Evolutionary conservation across 345 rosid species (phyloP).

Genomic region (Sisymbrium altissimum): DNA sequence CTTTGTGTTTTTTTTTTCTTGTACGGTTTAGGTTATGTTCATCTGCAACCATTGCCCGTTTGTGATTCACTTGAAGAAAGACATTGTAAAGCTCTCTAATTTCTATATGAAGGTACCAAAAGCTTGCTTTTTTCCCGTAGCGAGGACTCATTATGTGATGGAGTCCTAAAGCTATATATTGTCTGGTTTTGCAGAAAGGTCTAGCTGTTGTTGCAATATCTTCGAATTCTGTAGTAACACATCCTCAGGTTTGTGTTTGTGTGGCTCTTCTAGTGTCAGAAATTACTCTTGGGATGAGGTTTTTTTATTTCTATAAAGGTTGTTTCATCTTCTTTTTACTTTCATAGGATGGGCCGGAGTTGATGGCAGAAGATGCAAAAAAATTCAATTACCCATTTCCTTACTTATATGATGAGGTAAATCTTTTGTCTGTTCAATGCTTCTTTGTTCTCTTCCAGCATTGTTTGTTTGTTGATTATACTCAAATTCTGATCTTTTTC

Average conservation of each 20-base stretch:
- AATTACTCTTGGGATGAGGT: constrained; percentile 20
- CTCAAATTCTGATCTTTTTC: not conserved
- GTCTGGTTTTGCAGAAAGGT: constrained; percentile 60
- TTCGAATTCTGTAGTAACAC: constrained; percentile 71
- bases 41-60: constrained; percentile 94
- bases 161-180: not conserved
- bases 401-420: constrained; percentile 79
- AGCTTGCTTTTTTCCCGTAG: not conserved
- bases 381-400: constrained; percentile 70
- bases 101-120: constrained; percentile 66
- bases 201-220: constrained; percentile 92
- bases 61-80: constrained; percentile 87
- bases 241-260: constrained; percentile 74
- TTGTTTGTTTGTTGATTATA: not conserved
- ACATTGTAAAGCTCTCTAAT: constrained; percentile 69
- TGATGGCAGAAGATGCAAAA: constrained; percentile 88
- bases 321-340: constrained; percentile 21
- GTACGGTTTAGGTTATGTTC: constrained; percentile 69
- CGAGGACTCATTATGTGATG: not conserved
- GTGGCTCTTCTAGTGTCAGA: constrained; percentile 33
- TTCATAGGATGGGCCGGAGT: constrained; percentile 87
- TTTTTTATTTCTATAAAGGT: not conserved
- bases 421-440: not conserved
- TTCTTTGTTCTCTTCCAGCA: not conserved
- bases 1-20: not conserved